phyloP scores from a whole-genome alignment of 805 yeast species.

The Schizosaccharomyces lindneri region DNA sequence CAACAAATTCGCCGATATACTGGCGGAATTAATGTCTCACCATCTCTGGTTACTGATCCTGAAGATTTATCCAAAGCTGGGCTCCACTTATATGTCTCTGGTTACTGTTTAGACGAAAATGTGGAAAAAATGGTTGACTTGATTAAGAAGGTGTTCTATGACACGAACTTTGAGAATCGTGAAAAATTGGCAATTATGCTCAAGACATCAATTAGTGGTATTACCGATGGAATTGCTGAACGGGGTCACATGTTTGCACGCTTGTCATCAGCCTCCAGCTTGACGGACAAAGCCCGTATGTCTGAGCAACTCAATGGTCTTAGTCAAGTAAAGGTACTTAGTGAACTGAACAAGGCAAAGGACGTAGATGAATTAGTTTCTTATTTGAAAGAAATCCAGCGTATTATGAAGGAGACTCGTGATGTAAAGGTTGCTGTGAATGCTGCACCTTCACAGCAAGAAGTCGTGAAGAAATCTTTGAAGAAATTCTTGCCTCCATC shows the following conservation, averaged over 20 bases:
- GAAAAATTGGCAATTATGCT: conserved; percentile 52
- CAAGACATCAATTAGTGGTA: conserved; percentile 50
- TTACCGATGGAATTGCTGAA: conserved; percentile 56
- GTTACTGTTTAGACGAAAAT: conserved; percentile 47
- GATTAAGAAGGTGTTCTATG: conserved; percentile 40
- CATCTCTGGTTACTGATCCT: conserved; percentile 33
- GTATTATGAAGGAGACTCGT: not conserved
- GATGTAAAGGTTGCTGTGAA: not conserved
- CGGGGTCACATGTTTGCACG: conserved; percentile 72
- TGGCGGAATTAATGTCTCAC: conserved; percentile 56
- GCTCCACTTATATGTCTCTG: conserved; percentile 32
- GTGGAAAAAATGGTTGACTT: conserved; percentile 33
- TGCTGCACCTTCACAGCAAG: not conserved
- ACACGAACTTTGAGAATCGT: conserved; percentile 34
- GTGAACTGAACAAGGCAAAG: conserved; percentile 22
- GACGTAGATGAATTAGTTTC: not conserved
- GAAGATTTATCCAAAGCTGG: conserved; percentile 17
- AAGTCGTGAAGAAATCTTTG: not conserved
- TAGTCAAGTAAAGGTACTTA: conserved; percentile 46
- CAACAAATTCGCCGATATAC: conserved; percentile 60
- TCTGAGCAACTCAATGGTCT: conserved; percentile 50
- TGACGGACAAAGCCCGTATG: conserved; percentile 35
- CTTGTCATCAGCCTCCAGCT: conserved; percentile 34
- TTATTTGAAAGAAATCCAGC: not conserved
- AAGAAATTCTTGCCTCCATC: not conserved